Percentiles rank a stretch among this genome's conserved stretches.
Conservation (phyloP, 306 rosid genomes). For the Trichosanthes truncata region DNA sequence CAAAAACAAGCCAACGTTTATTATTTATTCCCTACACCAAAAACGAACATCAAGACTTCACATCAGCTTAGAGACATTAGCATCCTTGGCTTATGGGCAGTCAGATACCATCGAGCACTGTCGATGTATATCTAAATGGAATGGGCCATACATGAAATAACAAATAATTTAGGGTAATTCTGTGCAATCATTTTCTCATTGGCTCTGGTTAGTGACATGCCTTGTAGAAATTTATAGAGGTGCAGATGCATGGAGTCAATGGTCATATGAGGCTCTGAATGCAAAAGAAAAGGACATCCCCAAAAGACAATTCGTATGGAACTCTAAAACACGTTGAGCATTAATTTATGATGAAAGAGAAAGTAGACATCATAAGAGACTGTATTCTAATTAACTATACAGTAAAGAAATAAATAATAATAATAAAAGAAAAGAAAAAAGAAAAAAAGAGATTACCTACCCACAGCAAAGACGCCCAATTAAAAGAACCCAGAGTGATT, state of each 20-base stretch:
- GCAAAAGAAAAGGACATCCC: not conserved
- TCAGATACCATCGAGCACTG: not conserved
- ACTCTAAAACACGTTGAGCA: not conserved
- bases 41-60: not conserved
- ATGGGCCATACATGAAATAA: not conserved
- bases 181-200: not conserved
- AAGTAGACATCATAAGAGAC: not conserved
- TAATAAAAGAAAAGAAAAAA: not conserved
- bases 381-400: slow-evolving; percentile 8
- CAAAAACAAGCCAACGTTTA: not conserved
- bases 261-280: not conserved
- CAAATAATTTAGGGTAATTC: not conserved
- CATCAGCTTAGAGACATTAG: not conserved
- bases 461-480: slow-evolving; percentile 94
- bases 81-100: not conserved
- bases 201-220: not conserved
- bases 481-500: slow-evolving; percentile 84
- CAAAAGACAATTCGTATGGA: not conserved
- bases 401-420: not conserved
- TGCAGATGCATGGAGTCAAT: not conserved
- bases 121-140: not conserved
- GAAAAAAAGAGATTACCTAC: slow-evolving; percentile 40
- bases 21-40: not conserved
- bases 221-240: not conserved
- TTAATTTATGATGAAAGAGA: not conserved